Evolutionary conservation across 148 eudicot genomes (phyloP).

Genomic region (Beta vulgaris): DNA sequence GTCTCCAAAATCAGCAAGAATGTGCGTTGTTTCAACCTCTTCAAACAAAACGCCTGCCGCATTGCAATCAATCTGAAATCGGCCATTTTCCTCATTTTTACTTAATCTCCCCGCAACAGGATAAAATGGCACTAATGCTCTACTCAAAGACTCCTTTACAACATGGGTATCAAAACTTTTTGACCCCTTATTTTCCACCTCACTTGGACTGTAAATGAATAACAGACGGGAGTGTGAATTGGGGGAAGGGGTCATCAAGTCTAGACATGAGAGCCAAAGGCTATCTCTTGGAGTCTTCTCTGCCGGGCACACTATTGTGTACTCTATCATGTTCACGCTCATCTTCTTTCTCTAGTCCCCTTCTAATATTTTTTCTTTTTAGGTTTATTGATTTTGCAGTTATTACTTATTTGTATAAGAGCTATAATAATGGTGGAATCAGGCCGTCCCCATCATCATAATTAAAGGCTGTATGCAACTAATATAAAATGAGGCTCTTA

Average conservation of each 20-base stretch:
- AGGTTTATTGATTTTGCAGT: too few species aligned
- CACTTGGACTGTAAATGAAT: too few species aligned
- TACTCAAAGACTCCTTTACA: conserved; percentile 25
- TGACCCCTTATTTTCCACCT: too few species aligned
- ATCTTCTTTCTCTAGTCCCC: too few species aligned
- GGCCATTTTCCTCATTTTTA: conserved; percentile 7
- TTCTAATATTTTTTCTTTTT: too few species aligned
- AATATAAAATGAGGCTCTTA: too few species aligned
- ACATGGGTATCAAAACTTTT: conserved; percentile 13
- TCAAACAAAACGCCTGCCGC: conserved; percentile 22
- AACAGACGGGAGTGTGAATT: neutral
- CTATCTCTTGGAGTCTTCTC: conserved; percentile 25
- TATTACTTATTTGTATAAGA: too few species aligned
- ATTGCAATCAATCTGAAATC: conserved; percentile 36
- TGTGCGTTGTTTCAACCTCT: conserved; percentile 18
- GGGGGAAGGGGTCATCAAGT: conserved; percentile 11
- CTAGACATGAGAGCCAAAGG: conserved; percentile 31
- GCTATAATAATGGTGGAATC: too few species aligned
- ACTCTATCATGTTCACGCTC: too few species aligned
- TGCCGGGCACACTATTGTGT: conserved; percentile 25
- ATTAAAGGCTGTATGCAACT: too few species aligned
- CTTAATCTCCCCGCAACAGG: conserved; percentile 30
- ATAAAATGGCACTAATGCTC: conserved; percentile 29
- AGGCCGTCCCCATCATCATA: too few species aligned
- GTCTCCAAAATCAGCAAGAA: conserved; percentile 14